Conservation (phyloP, 1,284 basidiomycete species). For the Hemileia vastatrix region DNA sequence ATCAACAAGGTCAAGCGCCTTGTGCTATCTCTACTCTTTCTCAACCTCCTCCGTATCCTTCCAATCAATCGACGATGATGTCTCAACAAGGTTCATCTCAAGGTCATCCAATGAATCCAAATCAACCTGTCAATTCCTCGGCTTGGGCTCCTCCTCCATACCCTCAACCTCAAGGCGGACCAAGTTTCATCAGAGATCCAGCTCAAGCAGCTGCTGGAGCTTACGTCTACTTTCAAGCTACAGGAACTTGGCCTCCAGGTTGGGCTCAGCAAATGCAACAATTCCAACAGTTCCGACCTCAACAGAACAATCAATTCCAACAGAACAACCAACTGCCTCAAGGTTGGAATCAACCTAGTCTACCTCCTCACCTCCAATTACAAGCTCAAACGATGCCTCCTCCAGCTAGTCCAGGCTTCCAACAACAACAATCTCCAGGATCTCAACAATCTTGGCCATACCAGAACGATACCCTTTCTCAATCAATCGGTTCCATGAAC, state of each 20-base stretch:
- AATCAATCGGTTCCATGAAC: too few relatives aligned
- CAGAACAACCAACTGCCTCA: not conserved
- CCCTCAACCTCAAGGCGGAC: not conserved
- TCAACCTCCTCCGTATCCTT: not conserved
- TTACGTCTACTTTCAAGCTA: not conserved
- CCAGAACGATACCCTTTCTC: too few relatives aligned
- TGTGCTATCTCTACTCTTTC: not conserved
- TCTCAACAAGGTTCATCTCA: not conserved
- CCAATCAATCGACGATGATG: not conserved
- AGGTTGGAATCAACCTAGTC: too few relatives aligned
- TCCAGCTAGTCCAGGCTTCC: too few relatives aligned
- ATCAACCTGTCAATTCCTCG: constrained; percentile 1
- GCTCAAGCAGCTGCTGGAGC: not conserved
- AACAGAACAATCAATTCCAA: constrained; percentile 3
- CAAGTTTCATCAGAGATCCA: not conserved
- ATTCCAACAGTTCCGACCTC: constrained; percentile 3
- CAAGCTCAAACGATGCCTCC: too few relatives aligned
- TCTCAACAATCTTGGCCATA: too few relatives aligned
- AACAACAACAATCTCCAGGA: too few relatives aligned
- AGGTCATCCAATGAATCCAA: constrained; percentile 8
- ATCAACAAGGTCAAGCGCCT: constrained; percentile 8
- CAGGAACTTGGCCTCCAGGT: not conserved
- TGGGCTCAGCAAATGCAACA: constrained; percentile 10
- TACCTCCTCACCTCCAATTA: too few relatives aligned
- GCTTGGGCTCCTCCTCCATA: not conserved